Evolutionary conservation across 805 yeast species (phyloP).

Genomic region (Yarrowia sp.): DNA sequence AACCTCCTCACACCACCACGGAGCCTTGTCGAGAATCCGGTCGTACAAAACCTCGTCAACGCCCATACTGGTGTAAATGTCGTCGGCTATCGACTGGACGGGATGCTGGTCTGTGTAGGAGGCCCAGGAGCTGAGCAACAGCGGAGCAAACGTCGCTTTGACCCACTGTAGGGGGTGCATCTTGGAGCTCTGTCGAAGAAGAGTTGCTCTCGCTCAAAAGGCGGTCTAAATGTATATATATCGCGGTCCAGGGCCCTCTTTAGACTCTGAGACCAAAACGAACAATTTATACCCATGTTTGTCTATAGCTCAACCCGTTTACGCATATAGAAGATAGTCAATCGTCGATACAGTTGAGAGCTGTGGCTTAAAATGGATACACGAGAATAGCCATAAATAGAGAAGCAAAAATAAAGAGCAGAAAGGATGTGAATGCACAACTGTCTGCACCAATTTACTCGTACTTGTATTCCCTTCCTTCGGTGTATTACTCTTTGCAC

Average conservation of each 20-base stretch:
- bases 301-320: background rate
- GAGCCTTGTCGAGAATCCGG: conserved; percentile 5
- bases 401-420: too few relatives aligned
- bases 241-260: background rate
- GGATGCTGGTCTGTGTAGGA: background rate
- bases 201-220: background rate
- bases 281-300: conserved; percentile 16
- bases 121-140: conserved; percentile 6
- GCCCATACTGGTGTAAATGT: conserved; percentile 7
- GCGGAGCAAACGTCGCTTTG: background rate
- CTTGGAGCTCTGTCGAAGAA: background rate
- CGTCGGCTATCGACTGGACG: conserved; percentile 5
- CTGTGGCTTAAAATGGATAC: too few relatives aligned
- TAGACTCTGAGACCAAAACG: conserved; percentile 24
- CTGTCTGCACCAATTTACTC: too few relatives aligned
- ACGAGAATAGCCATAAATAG: too few relatives aligned
- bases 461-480: too few relatives aligned
- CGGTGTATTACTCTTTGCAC: too few relatives aligned
- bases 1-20: conserved; percentile 19
- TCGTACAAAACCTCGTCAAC: conserved; percentile 3
- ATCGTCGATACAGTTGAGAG: background rate
- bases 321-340: background rate
- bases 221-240: background rate
- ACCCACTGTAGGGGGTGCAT: conserved; percentile 11
- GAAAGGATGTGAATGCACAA: too few relatives aligned